phyloP scores from a whole-genome alignment of 495 filamentous ascomycete species.

The Xylaria scruposa region DNA sequence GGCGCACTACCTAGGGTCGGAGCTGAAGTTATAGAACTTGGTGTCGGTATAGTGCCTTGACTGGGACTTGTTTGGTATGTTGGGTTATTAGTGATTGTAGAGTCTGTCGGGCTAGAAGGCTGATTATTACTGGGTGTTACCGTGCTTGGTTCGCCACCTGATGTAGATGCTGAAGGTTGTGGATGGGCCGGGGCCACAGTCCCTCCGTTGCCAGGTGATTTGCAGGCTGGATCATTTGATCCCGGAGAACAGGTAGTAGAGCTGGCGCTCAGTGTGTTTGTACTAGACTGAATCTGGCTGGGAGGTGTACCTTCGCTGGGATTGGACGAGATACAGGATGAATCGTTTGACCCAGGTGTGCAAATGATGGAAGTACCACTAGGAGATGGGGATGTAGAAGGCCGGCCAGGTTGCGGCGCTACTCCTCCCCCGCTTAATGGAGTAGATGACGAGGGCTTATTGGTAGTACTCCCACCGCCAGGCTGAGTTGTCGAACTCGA shows the following conservation, averaged over 20 bases:
- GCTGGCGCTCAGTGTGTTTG: not conserved
- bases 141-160: conserved; percentile 23
- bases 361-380: conserved; percentile 26
- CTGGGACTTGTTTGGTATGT: conserved; percentile 8
- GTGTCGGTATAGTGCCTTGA: conserved; percentile 11
- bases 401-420: conserved; percentile 16
- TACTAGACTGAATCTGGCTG: conserved; percentile 13
- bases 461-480: not conserved
- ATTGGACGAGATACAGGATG: conserved; percentile 26
- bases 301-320: conserved; percentile 23
- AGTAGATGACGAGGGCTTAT: conserved; percentile 15
- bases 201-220: conserved; percentile 26
- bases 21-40: conserved; percentile 1
- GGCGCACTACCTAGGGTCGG: conserved; percentile 5
- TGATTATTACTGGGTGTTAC: conserved; percentile 26
- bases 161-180: conserved; percentile 27
- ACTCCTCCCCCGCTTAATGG: conserved; percentile 13
- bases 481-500: not conserved
- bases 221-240: conserved; percentile 27
- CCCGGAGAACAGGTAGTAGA: conserved; percentile 13
- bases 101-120: conserved; percentile 3
- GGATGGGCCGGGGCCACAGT: conserved; percentile 27
- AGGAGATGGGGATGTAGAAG: conserved; percentile 12
- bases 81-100: not conserved
- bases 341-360: conserved; percentile 29